Conservation (phyloP, 1,284 basidiomycete genomes). For the Microbotryomycetes sp. region DNA sequence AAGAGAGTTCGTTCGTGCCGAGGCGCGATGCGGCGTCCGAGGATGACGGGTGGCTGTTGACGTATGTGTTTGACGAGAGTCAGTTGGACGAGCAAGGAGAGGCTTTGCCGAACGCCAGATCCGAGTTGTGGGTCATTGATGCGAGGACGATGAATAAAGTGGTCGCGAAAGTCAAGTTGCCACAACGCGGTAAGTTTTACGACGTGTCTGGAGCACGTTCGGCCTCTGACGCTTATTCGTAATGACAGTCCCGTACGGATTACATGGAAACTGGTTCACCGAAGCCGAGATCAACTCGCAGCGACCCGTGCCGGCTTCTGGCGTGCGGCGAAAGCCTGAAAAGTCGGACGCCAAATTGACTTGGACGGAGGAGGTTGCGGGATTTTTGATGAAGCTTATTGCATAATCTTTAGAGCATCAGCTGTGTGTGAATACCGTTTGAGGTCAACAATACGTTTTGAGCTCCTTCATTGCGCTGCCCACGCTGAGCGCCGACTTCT, state of each 20-base stretch:
- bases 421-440: too few relatives aligned
- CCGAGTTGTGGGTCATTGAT: constrained; percentile 48
- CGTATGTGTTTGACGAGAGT: constrained; percentile 47
- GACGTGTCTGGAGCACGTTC: constrained; percentile 10
- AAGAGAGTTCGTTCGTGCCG: constrained; percentile 46
- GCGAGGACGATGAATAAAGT: constrained; percentile 43
- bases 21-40: constrained; percentile 35
- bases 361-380: neutral
- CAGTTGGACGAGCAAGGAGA: constrained; percentile 40
- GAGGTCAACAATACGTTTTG: neutral
- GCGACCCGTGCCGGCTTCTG: constrained; percentile 4
- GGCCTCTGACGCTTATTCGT: constrained; percentile 7
- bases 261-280: constrained; percentile 41
- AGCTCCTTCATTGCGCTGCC: neutral
- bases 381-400: neutral
- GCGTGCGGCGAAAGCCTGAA: constrained; percentile 1
- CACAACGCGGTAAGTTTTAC: constrained; percentile 39
- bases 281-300: constrained; percentile 36
- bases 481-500: neutral
- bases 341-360: neutral
- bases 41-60: constrained; percentile 47
- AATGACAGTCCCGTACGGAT: constrained; percentile 38
- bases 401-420: too few relatives aligned
- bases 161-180: constrained; percentile 44
- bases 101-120: constrained; percentile 38